phyloP scores from a whole-genome alignment of 768 basidiomycete genomes.

The Mycena chlorophos region DNA sequence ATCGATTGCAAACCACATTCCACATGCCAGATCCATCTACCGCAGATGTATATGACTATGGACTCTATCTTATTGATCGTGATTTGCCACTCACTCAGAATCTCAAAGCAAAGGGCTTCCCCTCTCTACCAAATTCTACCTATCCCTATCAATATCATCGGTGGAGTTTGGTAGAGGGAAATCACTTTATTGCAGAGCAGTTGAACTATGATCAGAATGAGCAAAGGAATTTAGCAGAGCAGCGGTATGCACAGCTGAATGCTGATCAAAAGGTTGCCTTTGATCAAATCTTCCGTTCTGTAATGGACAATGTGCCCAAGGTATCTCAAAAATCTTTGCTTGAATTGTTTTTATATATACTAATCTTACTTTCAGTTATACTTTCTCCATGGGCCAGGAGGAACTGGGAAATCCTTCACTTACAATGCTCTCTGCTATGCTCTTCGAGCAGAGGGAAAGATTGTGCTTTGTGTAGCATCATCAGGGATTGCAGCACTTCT shows the following conservation, averaged over 20 bases:
- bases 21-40: no score
- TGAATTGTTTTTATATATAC: no score
- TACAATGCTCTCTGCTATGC: constrained; percentile 36
- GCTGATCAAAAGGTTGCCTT: constrained; percentile 32
- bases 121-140: no score
- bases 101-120: no score
- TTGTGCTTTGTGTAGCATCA: constrained; percentile 52
- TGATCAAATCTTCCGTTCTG: constrained; percentile 30
- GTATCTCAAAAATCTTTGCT: no score
- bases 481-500: constrained; percentile 49
- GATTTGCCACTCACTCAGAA: no score
- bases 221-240: constrained; percentile 9
- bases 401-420: constrained; percentile 47
- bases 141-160: no score
- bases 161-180: no score
- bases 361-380: no score
- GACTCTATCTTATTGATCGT: no score
- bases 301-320: constrained; percentile 18
- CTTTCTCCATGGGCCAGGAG: constrained; percentile 48
- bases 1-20: no score
- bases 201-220: constrained; percentile 3
- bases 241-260: constrained; percentile 28
- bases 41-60: no score
- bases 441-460: constrained; percentile 26
- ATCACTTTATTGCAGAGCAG: constrained; percentile 22